Percentiles rank a stretch among this genome's conserved stretches.
Evolutionary conservation across 768 basidiomycete genomes (phyloP).

Genomic region (Suillus occidentalis): DNA sequence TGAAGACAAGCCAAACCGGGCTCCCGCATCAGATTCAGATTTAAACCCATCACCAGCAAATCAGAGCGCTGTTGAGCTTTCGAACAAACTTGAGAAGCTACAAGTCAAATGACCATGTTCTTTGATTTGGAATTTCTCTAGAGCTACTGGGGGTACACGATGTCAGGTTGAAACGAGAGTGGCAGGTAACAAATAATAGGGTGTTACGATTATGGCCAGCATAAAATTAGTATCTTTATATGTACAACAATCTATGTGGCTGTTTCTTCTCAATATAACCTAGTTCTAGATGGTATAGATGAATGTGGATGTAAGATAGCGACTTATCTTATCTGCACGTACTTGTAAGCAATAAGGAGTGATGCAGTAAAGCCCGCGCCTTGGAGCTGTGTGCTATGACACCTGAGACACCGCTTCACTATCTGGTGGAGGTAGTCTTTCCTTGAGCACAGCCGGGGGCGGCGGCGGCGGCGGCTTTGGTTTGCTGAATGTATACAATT

Average conservation of each 20-base stretch:
- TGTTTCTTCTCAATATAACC: neutral
- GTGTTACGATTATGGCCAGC: slow-evolving; percentile 10
- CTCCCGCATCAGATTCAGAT: slow-evolving; percentile 17
- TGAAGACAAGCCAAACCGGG: slow-evolving; percentile 24
- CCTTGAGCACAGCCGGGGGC: slow-evolving; percentile 1
- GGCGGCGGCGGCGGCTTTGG: slow-evolving; percentile 30
- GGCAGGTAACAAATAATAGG: slow-evolving; percentile 1
- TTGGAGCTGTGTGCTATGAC: slow-evolving; percentile 16
- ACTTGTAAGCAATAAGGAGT: neutral
- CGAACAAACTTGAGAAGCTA: slow-evolving; percentile 56
- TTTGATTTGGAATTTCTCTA: slow-evolving; percentile 5
- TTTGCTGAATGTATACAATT: slow-evolving; percentile 50
- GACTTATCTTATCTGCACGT: neutral
- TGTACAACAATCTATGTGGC: slow-evolving; percentile 12
- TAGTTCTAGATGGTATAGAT: slow-evolving; percentile 18
- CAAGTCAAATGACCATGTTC: slow-evolving; percentile 43
- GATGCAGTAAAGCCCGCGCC: neutral
- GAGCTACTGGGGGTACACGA: neutral
- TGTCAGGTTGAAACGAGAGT: neutral
- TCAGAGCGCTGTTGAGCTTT: slow-evolving; percentile 35
- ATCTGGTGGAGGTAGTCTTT: slow-evolving; percentile 5
- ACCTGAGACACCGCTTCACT: slow-evolving; percentile 10
- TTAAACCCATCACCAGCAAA: slow-evolving; percentile 6
- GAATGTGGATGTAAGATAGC: slow-evolving; percentile 7
- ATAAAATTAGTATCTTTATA: slow-evolving; percentile 6